Evolutionary conservation across 768 basidiomycete genomes (phyloP).

Genomic region (Leccinum uliginosum): DNA sequence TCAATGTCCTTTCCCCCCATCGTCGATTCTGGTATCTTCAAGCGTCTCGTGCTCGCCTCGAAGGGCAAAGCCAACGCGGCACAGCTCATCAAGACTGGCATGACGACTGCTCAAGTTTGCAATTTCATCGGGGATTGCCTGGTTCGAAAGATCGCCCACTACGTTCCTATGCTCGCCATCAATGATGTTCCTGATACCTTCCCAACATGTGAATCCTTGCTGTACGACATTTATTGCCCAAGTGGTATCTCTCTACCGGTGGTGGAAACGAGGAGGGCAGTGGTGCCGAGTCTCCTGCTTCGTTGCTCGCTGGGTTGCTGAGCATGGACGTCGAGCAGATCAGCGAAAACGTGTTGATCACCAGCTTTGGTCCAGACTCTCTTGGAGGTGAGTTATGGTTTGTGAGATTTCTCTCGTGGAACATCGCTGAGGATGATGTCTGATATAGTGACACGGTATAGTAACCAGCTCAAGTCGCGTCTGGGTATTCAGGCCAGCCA

Average conservation of each 20-base stretch:
- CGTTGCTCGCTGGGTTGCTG: conserved; percentile 22
- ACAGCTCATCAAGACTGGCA: conserved; percentile 28
- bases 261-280: conserved; percentile 11
- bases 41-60: conserved; percentile 26
- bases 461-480: conserved; percentile 25
- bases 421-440: neutral
- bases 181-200: conserved; percentile 23
- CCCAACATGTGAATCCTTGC: conserved; percentile 22
- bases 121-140: conserved; percentile 31
- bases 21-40: conserved; percentile 32
- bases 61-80: conserved; percentile 27
- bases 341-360: conserved; percentile 28
- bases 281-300: conserved; percentile 20
- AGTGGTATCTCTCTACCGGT: conserved; percentile 17
- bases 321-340: conserved; percentile 26
- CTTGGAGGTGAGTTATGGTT: conserved; percentile 19
- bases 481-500: conserved; percentile 26
- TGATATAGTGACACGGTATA: conserved; percentile 26
- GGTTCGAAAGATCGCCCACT: conserved; percentile 27
- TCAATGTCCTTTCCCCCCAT: conserved; percentile 34
- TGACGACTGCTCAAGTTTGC: conserved; percentile 30
- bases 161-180: conserved; percentile 28
- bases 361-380: conserved; percentile 24
- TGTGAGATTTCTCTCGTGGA: too few relatives aligned
- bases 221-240: conserved; percentile 24